These are phyloP conservation scores for Metschnikowia santaceciliae DNA, from an alignment of 805 yeast species.

Conservation along the genomic window DNA sequence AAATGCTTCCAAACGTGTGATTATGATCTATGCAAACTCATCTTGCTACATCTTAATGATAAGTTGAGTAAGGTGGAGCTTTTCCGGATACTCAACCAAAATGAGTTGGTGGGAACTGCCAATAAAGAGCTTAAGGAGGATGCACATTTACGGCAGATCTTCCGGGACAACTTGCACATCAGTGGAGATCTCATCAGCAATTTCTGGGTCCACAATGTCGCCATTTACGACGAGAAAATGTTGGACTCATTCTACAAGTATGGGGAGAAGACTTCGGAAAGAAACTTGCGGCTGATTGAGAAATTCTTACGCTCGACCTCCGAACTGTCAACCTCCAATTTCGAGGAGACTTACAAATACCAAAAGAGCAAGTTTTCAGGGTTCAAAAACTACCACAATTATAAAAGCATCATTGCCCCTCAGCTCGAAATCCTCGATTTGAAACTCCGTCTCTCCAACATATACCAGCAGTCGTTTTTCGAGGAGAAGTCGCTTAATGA, in stretches of 20 bases:
- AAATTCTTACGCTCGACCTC: conserved; percentile 1
- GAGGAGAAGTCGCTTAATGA: conserved; percentile 23
- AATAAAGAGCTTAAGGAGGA: conserved; percentile 20
- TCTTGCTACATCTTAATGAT: conserved; percentile 51
- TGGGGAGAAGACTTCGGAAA: conserved; percentile 26
- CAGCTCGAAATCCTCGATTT: conserved; percentile 33
- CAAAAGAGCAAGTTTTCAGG: conserved; percentile 23
- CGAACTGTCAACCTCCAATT: neutral
- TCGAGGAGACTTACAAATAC: conserved; percentile 15
- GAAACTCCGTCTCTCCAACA: conserved; percentile 30
- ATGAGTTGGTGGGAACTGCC: conserved; percentile 28
- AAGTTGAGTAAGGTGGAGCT: conserved; percentile 63
- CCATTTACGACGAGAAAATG: conserved; percentile 19
- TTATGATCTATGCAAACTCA: conserved; percentile 55
- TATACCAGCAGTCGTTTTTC: conserved; percentile 30
- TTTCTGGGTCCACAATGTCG: conserved; percentile 34
- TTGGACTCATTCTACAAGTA: conserved; percentile 29
- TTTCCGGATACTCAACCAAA: conserved; percentile 57
- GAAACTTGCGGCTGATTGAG: conserved; percentile 8
- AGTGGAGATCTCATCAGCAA: conserved; percentile 37
- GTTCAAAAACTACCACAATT: conserved; percentile 15
- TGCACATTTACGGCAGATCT: conserved; percentile 9
- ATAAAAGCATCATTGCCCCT: conserved; percentile 20
- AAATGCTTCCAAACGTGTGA: conserved; percentile 62
- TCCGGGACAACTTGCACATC: conserved; percentile 23